Base-by-base conservation (phyloP, 1,139 yeast genomes). In the Zhuliangozyma blackwelliae region DNA sequence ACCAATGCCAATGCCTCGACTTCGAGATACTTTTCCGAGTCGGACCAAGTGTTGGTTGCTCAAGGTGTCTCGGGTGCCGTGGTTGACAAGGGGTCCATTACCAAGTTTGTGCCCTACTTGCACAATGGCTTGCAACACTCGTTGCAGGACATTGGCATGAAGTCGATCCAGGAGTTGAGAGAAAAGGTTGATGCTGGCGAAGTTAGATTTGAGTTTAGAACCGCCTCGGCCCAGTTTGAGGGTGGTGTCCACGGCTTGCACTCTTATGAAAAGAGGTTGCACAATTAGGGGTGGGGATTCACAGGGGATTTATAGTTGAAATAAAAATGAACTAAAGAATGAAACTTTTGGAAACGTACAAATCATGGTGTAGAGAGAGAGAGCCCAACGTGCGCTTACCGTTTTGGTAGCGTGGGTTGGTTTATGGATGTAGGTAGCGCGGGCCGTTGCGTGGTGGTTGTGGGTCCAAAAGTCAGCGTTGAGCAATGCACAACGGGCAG, bases 1-100 rank as follows among this genome's bases (percentile, higher is more conserved):
- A 75, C 75, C 57, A 82, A 80, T 63, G 96, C 95, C 52, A 94
- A 92, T 59, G 98, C 98, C 43, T 92, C 98, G 34, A 87, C 98
- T 46, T 89, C 97, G 35, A 86, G 99, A 72, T 92, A 92, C 75
- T 92, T 92, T 68, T 88, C 97, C 41, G 98, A 92, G 72, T 70
- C 88, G 48, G 99, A 92, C 65, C 75, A 85, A 58, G 97, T 92
- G 48, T 77, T 92, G 51, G 98, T 92, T 51, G 99, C 99, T 39
- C 99, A 92, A 74, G 99, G 99, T 77, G 99, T 92, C 50, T 77
- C 95, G 48, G 99, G 99, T 55, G 76, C 95, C 37, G 99, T 92
- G 53, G 82, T 89, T 52, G 99, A 92, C 72, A 88, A 90, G 66
- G 99, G 98, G 55, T 89, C 97, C 29, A 76, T 92, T 60, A 79